Evolutionary conservation across 1,139 yeast genomes (phyloP).

Genomic region (Pichia sp.): DNA sequence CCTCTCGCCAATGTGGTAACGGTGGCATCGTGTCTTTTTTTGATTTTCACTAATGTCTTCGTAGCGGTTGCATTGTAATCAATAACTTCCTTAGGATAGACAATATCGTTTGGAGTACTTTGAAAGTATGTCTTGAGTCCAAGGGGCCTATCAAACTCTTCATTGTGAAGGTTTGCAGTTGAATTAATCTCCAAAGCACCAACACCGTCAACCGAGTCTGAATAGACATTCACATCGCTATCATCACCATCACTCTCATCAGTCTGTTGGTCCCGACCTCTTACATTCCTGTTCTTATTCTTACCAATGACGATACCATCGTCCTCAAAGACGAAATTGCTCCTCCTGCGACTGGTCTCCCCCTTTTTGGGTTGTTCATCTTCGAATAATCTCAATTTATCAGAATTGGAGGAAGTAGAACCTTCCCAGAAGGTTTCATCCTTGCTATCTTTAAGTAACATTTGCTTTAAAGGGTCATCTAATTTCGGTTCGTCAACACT

Average conservation of each 20-base stretch:
- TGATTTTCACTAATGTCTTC: conserved; percentile 61
- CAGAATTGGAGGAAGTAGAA: background rate
- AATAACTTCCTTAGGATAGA: conserved; percentile 59
- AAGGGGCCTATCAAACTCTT: conserved; percentile 8
- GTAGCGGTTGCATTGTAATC: conserved; percentile 65
- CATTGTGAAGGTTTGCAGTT: background rate
- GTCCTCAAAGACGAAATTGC: conserved; percentile 29
- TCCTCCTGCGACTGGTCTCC: background rate
- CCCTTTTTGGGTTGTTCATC: background rate
- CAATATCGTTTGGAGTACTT: conserved; percentile 43
- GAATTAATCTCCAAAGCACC: background rate
- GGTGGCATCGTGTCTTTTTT: conserved; percentile 85
- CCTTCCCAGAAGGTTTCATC: conserved; percentile 7
- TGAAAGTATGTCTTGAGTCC: conserved; percentile 48
- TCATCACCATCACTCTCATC: background rate
- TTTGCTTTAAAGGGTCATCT: conserved; percentile 13
- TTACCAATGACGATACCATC: conserved; percentile 44
- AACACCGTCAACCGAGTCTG: background rate
- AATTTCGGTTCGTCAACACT: conserved; percentile 44
- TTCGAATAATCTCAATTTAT: background rate
- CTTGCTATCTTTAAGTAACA: conserved; percentile 8
- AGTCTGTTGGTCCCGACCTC: conserved; percentile 4
- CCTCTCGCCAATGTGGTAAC: conserved; percentile 93
- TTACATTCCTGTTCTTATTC: conserved; percentile 11
- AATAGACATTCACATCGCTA: background rate